Evolutionary conservation across 768 basidiomycete genomes (phyloP).

Genomic region (Boletus reticuloceps): DNA sequence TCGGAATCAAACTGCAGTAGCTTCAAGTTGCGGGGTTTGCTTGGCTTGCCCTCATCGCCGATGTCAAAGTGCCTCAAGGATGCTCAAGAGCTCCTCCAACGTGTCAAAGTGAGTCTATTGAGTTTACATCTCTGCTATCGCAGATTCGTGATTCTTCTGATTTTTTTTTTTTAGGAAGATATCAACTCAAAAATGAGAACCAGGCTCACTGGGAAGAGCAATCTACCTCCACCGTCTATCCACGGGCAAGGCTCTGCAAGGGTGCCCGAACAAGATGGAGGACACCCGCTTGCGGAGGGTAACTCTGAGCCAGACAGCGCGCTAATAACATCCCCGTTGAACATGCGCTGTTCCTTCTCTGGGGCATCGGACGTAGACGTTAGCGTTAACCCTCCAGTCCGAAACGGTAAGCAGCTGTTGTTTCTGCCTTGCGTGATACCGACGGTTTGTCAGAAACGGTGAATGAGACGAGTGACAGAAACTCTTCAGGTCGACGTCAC

Average conservation of each 20-base stretch:
- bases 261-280: not conserved
- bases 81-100: slow-evolving; percentile 1
- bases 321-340: not conserved
- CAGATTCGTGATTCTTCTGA: not conserved
- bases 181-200: not conserved
- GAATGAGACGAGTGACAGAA: not conserved
- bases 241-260: not conserved
- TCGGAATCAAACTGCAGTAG: not conserved
- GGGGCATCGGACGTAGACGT: not conserved
- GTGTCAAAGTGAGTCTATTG: slow-evolving; percentile 3
- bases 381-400: not conserved
- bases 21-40: not conserved
- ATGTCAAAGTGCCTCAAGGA: not conserved
- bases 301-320: not conserved
- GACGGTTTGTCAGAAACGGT: not conserved
- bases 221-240: not conserved
- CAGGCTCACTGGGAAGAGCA: not conserved
- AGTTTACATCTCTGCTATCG: not conserved
- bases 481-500: not conserved
- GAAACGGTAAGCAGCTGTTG: not conserved
- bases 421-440: not conserved
- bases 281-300: not conserved
- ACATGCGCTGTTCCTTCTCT: not conserved
- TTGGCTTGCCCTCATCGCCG: slow-evolving; percentile 8
- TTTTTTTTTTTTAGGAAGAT: not conserved